A percentile compares a stretch with the other conserved stretches of the same genome.
These are phyloP conservation scores for Pseudogymnoascus sp. DNA, from an alignment of 2,329 filamentous ascomycete genomes.

Conservation along the genomic window DNA sequence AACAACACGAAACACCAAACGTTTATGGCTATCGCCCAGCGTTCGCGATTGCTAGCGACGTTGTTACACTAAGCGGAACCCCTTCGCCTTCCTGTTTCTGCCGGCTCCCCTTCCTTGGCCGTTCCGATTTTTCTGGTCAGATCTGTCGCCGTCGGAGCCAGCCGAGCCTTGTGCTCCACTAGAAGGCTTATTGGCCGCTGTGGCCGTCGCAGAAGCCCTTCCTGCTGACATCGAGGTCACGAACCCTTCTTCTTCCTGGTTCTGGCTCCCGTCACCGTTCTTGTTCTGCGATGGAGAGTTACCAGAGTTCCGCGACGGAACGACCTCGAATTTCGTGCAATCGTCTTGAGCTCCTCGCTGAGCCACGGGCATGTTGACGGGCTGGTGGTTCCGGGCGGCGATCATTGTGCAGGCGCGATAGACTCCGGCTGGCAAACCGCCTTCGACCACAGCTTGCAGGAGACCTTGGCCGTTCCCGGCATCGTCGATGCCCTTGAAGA, in stretches of 20 bases:
- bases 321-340: slow-evolving; percentile 38
- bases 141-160: neutral
- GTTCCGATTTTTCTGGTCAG: no score
- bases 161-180: neutral
- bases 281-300: slow-evolving; percentile 14
- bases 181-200: slow-evolving; percentile 14
- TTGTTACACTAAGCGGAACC: no score
- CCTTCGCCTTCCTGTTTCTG: no score
- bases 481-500: slow-evolving; percentile 38
- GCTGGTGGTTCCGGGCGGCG: slow-evolving; percentile 36
- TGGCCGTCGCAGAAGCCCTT: neutral
- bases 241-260: neutral
- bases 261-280: neutral
- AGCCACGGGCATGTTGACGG: slow-evolving; percentile 37
- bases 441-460: slow-evolving; percentile 31
- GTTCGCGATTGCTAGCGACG: no score
- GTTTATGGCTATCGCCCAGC: no score
- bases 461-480: slow-evolving; percentile 33
- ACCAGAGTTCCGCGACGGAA: slow-evolving; percentile 17
- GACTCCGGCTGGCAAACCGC: slow-evolving; percentile 35
- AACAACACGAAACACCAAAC: no score
- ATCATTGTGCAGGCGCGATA: slow-evolving; percentile 40
- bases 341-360: slow-evolving; percentile 39
- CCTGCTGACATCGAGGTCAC: neutral
- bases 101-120: no score